Evolutionary conservation across 2,329 filamentous ascomycete genomes (phyloP), one percentile per base, ranked within the genome.

Genomic region (Neopestalotiopsis sp.): DNA sequence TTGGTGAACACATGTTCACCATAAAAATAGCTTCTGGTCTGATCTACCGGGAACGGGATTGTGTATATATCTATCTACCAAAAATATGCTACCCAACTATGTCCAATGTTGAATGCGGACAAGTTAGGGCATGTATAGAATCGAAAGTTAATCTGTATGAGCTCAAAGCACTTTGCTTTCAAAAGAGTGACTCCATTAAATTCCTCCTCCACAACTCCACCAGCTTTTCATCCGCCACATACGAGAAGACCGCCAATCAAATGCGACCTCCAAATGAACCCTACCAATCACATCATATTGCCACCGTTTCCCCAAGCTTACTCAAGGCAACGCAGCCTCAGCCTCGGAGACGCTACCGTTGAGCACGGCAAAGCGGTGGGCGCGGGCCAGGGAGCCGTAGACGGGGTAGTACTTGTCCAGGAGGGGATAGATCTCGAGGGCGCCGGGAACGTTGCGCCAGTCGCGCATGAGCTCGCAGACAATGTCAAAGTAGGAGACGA

Each of bases 391-490:
- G 76, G 87, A 85, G 1, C 89, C 90, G 77, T 92, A 93, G 34
- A 85, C 87, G 2, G 91, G 90, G 76, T 88, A 83, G 75, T 91
- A 92, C 79, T 82, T 82, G 76, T 92, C 89, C 65, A 93, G 80
- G 79, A 85, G 91, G 13, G 91, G 89, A 69, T 92, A 80, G 4
- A 93, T 77, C 80, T 90, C 84, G 40, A 77, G 74, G 32, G 86
- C 80, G 45, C 88, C 88, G 9, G 86, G 85, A 0, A 77, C 81
- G 71, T 83, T 81, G 61, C 90, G 84, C 91, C 91, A 93, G 77
- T 93, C 91, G 42, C 91, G 84, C 90, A 93, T 92, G 67, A 93
- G 80, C 73, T 93, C 91, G 74, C 87, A 87, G 17, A 90, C 82
- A 70, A 93, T 90, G 32, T 85, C 84, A 73, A 93, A 92, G 69